Evolutionary conservation across 164 flowering plant genomes (phyloP), one percentile per base, ranked within the genome.

Genomic region (Warburgia ugandensis): DNA sequence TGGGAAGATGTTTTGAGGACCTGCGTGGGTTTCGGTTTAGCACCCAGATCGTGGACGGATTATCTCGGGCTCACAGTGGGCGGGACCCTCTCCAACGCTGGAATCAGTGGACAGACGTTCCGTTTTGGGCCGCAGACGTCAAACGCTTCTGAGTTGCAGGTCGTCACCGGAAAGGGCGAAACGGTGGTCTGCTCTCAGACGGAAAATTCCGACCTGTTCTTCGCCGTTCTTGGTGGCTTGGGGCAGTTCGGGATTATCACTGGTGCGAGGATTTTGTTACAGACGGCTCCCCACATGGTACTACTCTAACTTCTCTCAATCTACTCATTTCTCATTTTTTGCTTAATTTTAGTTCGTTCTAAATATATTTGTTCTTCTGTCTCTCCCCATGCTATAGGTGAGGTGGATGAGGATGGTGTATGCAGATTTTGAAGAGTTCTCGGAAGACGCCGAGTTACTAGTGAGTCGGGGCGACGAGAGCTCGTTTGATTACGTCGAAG

Each of bases 201-300:
- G 2, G 48, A 69, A 9, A 78, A 84, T 50, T 44, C 85, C 0
- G 87, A 87, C 1, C 67, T 91, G 6, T 91, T 83, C 39, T 76
- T 71, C 37, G 58, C 61, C 0, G 92, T 57, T 4, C 84, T 91
- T 3, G 96, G 97, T 13, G 97, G 97, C 9, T 74, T 91, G 2
- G 97, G 97, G 2, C 97, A 91, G 69, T 84, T 87, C 43, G 97
- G 96, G 4, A 67, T 91, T 54, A 80, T 91, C 52, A 87, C 96
- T 52, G 48, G 87, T 45, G 97, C 97, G 22, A 50, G 83, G 29
- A 52, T 91, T 54, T 6, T 56, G 42, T 68, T 91, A 0, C 81
- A 87, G 48, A 65, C 60, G 1, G 87, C 92, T 1, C 96, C 97
- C 1, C 65, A 73, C 28, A 91, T 60, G 95, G 97, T 39, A 22